A percentile compares a stretch with the other conserved stretches of the same genome.
Evolutionary conservation across 164 flowering plant genomes (phyloP).

Genomic region (Vitis labrusca): DNA sequence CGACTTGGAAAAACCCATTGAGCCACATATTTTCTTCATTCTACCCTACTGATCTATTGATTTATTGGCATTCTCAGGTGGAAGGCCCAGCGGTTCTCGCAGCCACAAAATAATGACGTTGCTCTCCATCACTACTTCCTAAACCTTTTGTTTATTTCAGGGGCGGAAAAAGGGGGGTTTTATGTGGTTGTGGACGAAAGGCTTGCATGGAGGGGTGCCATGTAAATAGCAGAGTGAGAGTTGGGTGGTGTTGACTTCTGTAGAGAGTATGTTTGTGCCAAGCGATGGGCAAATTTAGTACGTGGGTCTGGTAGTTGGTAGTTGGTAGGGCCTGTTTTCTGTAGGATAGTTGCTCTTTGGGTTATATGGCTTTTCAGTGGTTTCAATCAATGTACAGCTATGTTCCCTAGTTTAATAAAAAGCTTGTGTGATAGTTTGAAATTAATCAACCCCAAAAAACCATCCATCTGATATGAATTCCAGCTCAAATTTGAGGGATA

Average conservation of each 20-base stretch:
- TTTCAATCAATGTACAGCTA: constrained; percentile 7
- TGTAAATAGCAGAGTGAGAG: constrained; percentile 16
- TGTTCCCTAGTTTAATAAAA: constrained; percentile 4
- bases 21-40: not conserved
- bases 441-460: not conserved
- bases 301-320: not conserved
- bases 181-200: constrained; percentile 11
- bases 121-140: not conserved
- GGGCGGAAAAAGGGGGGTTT: not conserved
- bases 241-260: too few relatives aligned
- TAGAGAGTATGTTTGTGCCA: too few relatives aligned
- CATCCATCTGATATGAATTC: not conserved
- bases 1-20: not conserved
- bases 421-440: not conserved
- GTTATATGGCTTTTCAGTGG: not conserved
- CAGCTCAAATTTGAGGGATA: too few relatives aligned
- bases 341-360: constrained; percentile 1
- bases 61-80: constrained; percentile 53
- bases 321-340: not conserved
- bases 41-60: not conserved
- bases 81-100: constrained; percentile 79
- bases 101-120: constrained; percentile 39
- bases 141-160: too few relatives aligned
- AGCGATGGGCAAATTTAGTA: too few relatives aligned
- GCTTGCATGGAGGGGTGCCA: constrained; percentile 7